Percentiles rank a stretch among this genome's conserved stretches.
Conservation (phyloP, 805 yeast genomes). For the Ogataea sp. region DNA sequence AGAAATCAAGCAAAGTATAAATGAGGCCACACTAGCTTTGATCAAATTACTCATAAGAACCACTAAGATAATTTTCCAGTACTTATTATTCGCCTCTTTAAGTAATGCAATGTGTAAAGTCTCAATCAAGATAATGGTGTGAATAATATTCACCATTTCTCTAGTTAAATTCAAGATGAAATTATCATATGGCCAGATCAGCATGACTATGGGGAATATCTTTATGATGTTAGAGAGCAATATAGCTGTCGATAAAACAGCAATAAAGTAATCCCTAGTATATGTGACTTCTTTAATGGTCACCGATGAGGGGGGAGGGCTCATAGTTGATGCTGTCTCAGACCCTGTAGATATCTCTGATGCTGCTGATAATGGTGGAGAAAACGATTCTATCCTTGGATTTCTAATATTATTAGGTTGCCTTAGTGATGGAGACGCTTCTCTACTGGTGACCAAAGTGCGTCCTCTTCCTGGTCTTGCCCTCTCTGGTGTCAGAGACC, state of each 20-base stretch:
- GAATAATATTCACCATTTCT: conserved; percentile 22
- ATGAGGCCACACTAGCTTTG: conserved; percentile 12
- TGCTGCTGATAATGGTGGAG: not conserved
- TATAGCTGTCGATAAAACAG: conserved; percentile 58
- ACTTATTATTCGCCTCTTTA: conserved; percentile 16
- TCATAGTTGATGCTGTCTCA: conserved; percentile 5
- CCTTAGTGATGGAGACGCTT: not conserved
- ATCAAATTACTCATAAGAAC: conserved; percentile 17
- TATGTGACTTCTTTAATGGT: conserved; percentile 22
- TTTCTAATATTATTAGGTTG: too few relatives aligned
- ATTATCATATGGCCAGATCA: conserved; percentile 96
- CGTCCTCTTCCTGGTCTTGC: too few relatives aligned
- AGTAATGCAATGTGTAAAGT: conserved; percentile 24
- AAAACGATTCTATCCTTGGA: not conserved
- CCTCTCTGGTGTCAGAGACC: not conserved
- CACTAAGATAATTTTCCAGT: conserved; percentile 19
- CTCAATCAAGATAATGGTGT: conserved; percentile 22
- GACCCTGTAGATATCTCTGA: conserved; percentile 3
- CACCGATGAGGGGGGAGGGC: not conserved
- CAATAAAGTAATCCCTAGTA: conserved; percentile 20
- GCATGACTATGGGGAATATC: conserved; percentile 83
- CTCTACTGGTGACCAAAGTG: too few relatives aligned
- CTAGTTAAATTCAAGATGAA: conserved; percentile 37
- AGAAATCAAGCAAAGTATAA: conserved; percentile 6
- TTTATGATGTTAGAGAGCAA: conserved; percentile 73